A percentile compares a stretch with the other conserved stretches of the same genome.
Conservation (phyloP, 2,329 filamentous ascomycete species). For the Claviceps sp. region DNA sequence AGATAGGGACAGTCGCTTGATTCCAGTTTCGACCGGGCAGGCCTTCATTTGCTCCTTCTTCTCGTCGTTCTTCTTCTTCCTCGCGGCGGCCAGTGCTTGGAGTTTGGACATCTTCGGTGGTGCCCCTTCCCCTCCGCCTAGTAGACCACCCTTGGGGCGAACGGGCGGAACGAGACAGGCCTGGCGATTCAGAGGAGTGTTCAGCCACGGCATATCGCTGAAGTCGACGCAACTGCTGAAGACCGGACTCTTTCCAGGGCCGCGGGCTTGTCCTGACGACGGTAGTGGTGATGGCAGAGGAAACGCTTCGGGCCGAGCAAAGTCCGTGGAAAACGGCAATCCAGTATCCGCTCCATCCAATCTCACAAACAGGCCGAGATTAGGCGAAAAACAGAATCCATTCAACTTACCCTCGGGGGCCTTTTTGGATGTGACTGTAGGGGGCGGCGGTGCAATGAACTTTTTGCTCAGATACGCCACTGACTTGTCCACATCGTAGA, state of each 20-base stretch:
- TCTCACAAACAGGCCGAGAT: slow-evolving; percentile 14
- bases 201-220: slow-evolving; percentile 72
- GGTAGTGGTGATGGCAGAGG: background rate
- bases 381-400: slow-evolving; percentile 19
- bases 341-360: slow-evolving; percentile 20
- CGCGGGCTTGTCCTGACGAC: background rate
- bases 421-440: slow-evolving; percentile 24
- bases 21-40: slow-evolving; percentile 13
- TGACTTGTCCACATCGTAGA: slow-evolving; percentile 80
- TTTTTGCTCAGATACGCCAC: slow-evolving; percentile 66
- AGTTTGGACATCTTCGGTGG: slow-evolving; percentile 74
- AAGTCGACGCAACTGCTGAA: slow-evolving; percentile 39
- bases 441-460: slow-evolving; percentile 27
- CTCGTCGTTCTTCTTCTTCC: slow-evolving; percentile 69
- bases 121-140: slow-evolving; percentile 58
- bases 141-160: slow-evolving; percentile 49
- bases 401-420: slow-evolving; percentile 28
- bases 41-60: slow-evolving; percentile 27
- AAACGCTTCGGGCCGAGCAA: slow-evolving; percentile 2
- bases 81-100: slow-evolving; percentile 73
- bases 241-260: background rate
- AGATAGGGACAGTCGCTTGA: slow-evolving; percentile 20
- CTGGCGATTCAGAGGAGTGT: slow-evolving; percentile 51
- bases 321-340: slow-evolving; percentile 6
- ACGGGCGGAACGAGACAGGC: slow-evolving; percentile 48